Percentiles rank a stretch among this genome's conserved stretches.
Conservation (phyloP, 371 early-diverging fungal genomes). For the Mucor indicus region DNA sequence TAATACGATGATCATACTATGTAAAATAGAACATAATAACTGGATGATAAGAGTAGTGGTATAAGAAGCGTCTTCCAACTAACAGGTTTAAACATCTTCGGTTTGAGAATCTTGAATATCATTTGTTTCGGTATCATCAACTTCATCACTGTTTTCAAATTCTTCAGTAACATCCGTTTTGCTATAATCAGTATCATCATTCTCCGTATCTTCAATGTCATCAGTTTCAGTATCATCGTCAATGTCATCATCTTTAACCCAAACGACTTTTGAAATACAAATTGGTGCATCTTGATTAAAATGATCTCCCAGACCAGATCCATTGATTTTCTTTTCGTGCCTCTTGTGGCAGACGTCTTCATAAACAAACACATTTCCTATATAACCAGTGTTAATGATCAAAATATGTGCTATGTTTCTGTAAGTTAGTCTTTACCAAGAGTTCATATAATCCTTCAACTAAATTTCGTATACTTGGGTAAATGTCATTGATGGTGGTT, state of each 20-base stretch:
- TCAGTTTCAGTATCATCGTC: too few species aligned
- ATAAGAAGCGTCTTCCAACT: slow-evolving; percentile 1
- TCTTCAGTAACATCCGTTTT: slow-evolving; percentile 4
- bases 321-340: slow-evolving; percentile 1
- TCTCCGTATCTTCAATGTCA: slow-evolving; percentile 4
- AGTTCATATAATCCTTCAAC: slow-evolving; percentile 1
- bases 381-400: slow-evolving; percentile 4
- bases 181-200: slow-evolving; percentile 5
- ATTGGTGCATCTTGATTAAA: neutral
- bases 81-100: neutral
- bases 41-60: slow-evolving; percentile 1
- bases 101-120: slow-evolving; percentile 5
- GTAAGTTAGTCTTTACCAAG: slow-evolving; percentile 2
- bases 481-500: neutral
- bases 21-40: slow-evolving; percentile 3
- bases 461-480: neutral
- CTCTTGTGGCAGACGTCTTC: slow-evolving; percentile 3
- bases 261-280: slow-evolving; percentile 4
- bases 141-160: slow-evolving; percentile 5
- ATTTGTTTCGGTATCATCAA: slow-evolving; percentile 7
- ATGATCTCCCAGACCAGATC: neutral
- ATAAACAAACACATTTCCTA: slow-evolving; percentile 3
- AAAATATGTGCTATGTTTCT: slow-evolving; percentile 3
- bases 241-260: slow-evolving; percentile 2
- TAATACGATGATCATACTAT: slow-evolving; percentile 3